Conservation (phyloP, 139 green algal genomes). For the Chlorella sp. region DNA sequence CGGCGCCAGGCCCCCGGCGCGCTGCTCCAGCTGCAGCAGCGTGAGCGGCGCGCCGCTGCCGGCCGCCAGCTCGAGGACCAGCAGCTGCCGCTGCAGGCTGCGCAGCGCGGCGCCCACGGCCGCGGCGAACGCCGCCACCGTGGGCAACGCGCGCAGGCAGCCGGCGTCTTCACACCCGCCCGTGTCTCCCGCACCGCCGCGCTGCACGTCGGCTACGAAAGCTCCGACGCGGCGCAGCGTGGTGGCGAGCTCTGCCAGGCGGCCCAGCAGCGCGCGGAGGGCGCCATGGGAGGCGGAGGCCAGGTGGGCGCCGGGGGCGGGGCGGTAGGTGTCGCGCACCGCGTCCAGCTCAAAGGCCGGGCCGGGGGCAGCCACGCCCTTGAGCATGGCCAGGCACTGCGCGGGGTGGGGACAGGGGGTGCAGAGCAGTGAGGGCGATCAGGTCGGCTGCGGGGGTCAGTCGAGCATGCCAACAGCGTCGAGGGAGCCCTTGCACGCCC, state of each 20-base stretch:
- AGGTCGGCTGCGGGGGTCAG: too few species aligned
- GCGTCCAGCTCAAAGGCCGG: conserved; percentile 27
- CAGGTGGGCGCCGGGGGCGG: conserved; percentile 18
- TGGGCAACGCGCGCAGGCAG: conserved; percentile 19
- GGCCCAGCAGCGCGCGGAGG: conserved; percentile 8
- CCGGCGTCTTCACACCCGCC: neutral
- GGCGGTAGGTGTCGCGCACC: neutral
- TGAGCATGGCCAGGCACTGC: conserved; percentile 19
- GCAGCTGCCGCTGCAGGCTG: conserved; percentile 27
- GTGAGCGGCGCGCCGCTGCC: neutral
- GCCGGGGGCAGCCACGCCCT: conserved; percentile 21
- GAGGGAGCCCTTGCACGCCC: neutral
- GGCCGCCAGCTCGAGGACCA: conserved; percentile 20
- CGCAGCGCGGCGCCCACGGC: conserved; percentile 22
- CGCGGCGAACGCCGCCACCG: conserved; percentile 40
- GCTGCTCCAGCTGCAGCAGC: conserved; percentile 22
- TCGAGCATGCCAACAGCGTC: neutral
- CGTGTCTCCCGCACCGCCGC: neutral
- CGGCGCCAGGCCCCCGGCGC: conserved; percentile 9
- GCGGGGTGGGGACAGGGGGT: neutral
- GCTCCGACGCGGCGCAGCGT: conserved; percentile 10
- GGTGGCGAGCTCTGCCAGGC: neutral
- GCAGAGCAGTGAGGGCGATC: neutral
- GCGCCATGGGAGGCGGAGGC: conserved; percentile 1
- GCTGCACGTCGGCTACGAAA: conserved; percentile 6